Evolutionary conservation across 2,329 filamentous ascomycete genomes (phyloP).

Genomic region (Nigrospora sphaerica): DNA sequence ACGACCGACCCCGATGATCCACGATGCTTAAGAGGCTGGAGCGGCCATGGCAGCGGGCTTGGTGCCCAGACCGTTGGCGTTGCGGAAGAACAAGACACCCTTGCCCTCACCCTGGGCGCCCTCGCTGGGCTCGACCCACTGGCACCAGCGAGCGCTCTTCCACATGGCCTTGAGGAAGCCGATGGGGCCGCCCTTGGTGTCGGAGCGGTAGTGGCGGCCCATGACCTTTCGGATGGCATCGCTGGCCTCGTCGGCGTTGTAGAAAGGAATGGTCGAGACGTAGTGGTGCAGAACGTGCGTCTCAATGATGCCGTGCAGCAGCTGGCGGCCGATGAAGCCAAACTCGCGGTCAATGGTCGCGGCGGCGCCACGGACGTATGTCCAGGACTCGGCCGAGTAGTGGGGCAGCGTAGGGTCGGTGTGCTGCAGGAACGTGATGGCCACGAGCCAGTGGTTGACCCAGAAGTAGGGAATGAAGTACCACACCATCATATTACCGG

Average conservation of each 20-base stretch:
- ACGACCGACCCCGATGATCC: too few relatives aligned
- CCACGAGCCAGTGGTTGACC: slow-evolving; percentile 99
- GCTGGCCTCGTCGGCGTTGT: slow-evolving; percentile 88
- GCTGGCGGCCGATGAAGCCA: slow-evolving; percentile 83
- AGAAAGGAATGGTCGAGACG: slow-evolving; percentile 92
- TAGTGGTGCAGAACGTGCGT: slow-evolving; percentile 98
- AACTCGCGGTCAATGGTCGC: slow-evolving; percentile 97
- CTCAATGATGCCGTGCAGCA: slow-evolving; percentile 95
- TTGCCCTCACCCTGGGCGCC: slow-evolving; percentile 74
- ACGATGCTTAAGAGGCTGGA: neutral
- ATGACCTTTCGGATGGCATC: slow-evolving; percentile 93
- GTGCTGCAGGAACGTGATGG: slow-evolving; percentile 96
- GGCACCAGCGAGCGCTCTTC: slow-evolving; percentile 77
- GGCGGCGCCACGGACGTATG: slow-evolving; percentile 85
- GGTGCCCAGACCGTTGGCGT: slow-evolving; percentile 79
- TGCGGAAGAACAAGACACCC: slow-evolving; percentile 90
- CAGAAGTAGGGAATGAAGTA: slow-evolving; percentile 92
- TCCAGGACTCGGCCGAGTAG: slow-evolving; percentile 83
- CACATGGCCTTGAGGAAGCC: slow-evolving; percentile 85
- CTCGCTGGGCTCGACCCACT: slow-evolving; percentile 92
- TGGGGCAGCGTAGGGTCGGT: slow-evolving; percentile 91
- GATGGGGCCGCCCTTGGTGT: slow-evolving; percentile 66
- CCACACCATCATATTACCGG: slow-evolving; percentile 84
- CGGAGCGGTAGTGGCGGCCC: slow-evolving; percentile 88
- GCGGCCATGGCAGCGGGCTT: slow-evolving; percentile 20